Evolutionary conservation across 2,329 filamentous ascomycete species (phyloP), one percentile per base, ranked within the genome.

Genomic region (Aspergillus alliaceus): DNA sequence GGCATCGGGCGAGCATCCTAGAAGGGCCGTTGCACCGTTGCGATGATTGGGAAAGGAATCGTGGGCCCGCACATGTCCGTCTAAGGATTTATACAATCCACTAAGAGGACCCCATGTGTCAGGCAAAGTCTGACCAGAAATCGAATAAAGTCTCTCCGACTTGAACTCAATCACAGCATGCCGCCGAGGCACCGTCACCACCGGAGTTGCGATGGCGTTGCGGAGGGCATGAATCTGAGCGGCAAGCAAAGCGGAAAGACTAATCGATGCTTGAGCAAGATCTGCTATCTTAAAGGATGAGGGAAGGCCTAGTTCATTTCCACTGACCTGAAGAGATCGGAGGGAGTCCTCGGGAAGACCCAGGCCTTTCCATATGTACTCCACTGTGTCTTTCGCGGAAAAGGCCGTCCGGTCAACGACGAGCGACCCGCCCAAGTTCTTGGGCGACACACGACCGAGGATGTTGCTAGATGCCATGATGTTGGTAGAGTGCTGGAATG

Each of bases 211-310:
- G 0, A 32, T 62, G 6, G 53, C 6, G 8, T 72, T 70, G 2
- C 76, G 72, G 1, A 67, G 35, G 1, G 78, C 70, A 57, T 79
- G 71, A 12, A 84, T 65, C 8, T 80, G 71, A 0, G 82, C 76
- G 1, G 83, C 83, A 0, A 77, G 66, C 0, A 86, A 70, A 0
- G 80, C 80, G 0, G 83, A 80, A 0, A 82, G 64, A 0, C 76
- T 80, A 25, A 86, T 82, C 1, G 78, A 75, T 11, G 77, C 72
- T 62, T 85, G 83, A 0, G 82, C 82, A 0, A 86, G 70, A 35
- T 80, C 71, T 0, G 76, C 80, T 14, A 86, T 76, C 56, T 82
- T 84, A 73, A 80, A 85, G 0, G 82, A 85, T 1, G 81, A 85
- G 0, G 78, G 77, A 1, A 77, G 66, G 3, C 57, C 46, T 1